phyloP scores from a whole-genome alignment of 345 rosid species.

The Sisymbrium altissimum region DNA sequence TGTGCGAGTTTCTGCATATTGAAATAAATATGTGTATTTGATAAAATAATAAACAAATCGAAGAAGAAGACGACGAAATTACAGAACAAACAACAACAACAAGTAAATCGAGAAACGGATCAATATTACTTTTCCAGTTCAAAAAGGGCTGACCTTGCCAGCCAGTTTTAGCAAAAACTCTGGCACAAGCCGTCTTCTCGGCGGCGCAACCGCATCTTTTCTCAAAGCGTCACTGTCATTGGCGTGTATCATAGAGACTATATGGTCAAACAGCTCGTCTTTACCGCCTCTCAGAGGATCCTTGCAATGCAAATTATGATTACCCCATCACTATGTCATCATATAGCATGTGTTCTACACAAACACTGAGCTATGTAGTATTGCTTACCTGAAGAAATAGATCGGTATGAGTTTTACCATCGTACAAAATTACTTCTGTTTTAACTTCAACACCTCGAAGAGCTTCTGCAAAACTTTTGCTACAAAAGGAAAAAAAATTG shows the following conservation, averaged over 20 bases:
- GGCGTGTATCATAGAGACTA: slow-evolving; percentile 63
- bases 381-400: slow-evolving; percentile 80
- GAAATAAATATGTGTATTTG: not conserved
- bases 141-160: slow-evolving; percentile 76
- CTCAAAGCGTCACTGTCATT: slow-evolving; percentile 57
- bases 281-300: slow-evolving; percentile 96
- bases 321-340: not conserved
- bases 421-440: slow-evolving; percentile 54
- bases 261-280: slow-evolving; percentile 70
- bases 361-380: not conserved
- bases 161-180: slow-evolving; percentile 68
- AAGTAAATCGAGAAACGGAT: no score
- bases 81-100: not conserved
- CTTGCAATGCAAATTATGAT: slow-evolving; percentile 36
- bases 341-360: not conserved
- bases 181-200: slow-evolving; percentile 76
- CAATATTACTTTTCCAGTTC: slow-evolving; percentile 2
- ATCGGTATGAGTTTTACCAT: slow-evolving; percentile 91
- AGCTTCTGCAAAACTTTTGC: slow-evolving; percentile 57
- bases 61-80: slow-evolving; percentile 7
- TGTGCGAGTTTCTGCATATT: not conserved
- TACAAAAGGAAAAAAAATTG: slow-evolving; percentile 31
- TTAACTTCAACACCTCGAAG: slow-evolving; percentile 59
- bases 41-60: not conserved
- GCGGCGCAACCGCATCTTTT: slow-evolving; percentile 59